Conservation (phyloP, 2,329 filamentous ascomycete genomes). For the Aureobasidium sp. region DNA sequence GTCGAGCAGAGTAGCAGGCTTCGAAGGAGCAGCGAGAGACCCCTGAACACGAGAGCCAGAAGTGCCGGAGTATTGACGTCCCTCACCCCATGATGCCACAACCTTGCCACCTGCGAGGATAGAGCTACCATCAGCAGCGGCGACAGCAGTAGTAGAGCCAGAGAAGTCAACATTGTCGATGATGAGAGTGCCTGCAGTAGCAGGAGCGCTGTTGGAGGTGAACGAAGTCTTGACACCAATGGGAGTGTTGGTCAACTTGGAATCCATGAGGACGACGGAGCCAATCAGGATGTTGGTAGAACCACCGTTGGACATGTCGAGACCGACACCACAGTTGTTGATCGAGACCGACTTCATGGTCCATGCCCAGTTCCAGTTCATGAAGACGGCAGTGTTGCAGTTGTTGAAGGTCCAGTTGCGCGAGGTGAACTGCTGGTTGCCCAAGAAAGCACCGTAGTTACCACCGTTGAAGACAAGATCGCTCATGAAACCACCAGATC, state of each 20-base stretch:
- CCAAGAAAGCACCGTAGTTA: slow-evolving; percentile 51
- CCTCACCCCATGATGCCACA: slow-evolving; percentile 70
- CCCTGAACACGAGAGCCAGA: slow-evolving; percentile 53
- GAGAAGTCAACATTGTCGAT: slow-evolving; percentile 85
- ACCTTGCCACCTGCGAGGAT: slow-evolving; percentile 64
- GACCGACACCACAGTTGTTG: slow-evolving; percentile 40
- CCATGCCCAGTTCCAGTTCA: slow-evolving; percentile 52
- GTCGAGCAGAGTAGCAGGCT: slow-evolving; percentile 61
- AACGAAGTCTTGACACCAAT: slow-evolving; percentile 74
- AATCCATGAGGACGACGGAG: slow-evolving; percentile 77
- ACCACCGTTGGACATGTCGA: slow-evolving; percentile 43
- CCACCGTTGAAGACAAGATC: slow-evolving; percentile 57
- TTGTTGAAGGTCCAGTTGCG: slow-evolving; percentile 46
- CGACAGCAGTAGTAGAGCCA: slow-evolving; percentile 42
- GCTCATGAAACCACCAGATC: slow-evolving; percentile 53
- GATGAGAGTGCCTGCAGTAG: slow-evolving; percentile 73
- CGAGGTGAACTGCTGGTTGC: slow-evolving; percentile 57
- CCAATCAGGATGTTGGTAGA: slow-evolving; percentile 65
- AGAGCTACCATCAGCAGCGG: slow-evolving; percentile 57
- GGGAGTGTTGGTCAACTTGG: slow-evolving; percentile 65
- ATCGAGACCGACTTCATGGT: slow-evolving; percentile 41
- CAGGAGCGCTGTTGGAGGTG: slow-evolving; percentile 54
- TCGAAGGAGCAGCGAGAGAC: slow-evolving; percentile 43
- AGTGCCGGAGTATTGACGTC: slow-evolving; percentile 58
- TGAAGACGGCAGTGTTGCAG: slow-evolving; percentile 44